Percentiles rank a stretch among this genome's conserved stretches.
These are phyloP conservation scores for Backusella australiensis DNA, from an alignment of 192 early-diverging fungal species.

Conservation along the genomic window DNA sequence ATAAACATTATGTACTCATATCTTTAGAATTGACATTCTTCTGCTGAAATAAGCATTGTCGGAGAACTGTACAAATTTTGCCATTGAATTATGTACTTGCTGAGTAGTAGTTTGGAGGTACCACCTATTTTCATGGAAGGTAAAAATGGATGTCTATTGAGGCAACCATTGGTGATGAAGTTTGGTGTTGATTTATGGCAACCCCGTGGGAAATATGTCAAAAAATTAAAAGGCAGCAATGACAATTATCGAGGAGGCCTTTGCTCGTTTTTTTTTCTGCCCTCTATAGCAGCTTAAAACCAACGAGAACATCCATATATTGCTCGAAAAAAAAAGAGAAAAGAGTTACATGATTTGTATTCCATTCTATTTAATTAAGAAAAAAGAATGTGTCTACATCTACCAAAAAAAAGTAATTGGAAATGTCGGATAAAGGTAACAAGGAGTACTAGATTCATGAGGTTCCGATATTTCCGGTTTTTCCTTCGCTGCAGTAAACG, in stretches of 20 bases:
- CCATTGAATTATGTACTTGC: background rate
- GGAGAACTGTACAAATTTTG: background rate
- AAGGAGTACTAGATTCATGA: background rate
- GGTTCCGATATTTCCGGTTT: background rate
- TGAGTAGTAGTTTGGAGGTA: background rate
- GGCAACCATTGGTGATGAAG: background rate
- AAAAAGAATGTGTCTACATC: background rate
- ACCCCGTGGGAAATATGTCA: conserved; percentile 1
- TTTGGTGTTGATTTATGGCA: background rate
- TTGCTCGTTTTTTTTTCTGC: background rate
- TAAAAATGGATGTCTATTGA: background rate
- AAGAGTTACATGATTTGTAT: background rate
- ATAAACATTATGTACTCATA: too few relatives aligned
- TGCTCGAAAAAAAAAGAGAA: background rate
- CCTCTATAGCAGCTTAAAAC: background rate
- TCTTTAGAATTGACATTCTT: background rate
- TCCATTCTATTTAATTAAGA: background rate
- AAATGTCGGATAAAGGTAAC: background rate
- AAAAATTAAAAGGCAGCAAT: background rate
- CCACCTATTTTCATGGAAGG: background rate
- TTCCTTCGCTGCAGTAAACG: background rate
- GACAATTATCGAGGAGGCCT: background rate
- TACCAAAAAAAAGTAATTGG: background rate
- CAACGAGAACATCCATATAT: background rate
- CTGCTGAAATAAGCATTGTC: background rate